Evolutionary conservation across 495 filamentous ascomycete species (phyloP).

Genomic region (Penicillium mononematosum): DNA sequence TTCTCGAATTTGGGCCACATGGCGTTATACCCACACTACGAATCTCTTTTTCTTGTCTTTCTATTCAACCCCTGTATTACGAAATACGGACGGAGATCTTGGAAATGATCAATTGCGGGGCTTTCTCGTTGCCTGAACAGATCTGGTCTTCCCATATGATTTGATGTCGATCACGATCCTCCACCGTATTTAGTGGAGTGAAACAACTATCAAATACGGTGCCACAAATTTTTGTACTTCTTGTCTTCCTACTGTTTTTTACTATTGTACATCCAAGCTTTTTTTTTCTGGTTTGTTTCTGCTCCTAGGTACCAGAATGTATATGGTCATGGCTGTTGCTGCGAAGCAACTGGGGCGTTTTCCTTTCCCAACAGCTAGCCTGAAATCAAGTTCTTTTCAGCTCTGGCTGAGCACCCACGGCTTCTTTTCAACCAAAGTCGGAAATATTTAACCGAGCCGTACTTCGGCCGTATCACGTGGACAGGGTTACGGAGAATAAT

Average conservation of each 20-base stretch:
- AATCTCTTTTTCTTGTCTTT: constrained; percentile 17
- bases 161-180: background rate
- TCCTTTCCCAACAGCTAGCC: background rate
- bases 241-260: constrained; percentile 9
- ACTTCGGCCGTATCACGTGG: constrained; percentile 19
- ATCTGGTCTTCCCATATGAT: background rate
- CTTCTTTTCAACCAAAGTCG: background rate
- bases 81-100: background rate
- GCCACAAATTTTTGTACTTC: background rate
- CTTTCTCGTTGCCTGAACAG: background rate
- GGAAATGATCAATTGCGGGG: constrained; percentile 8
- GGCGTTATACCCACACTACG: constrained; percentile 16
- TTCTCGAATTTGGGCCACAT: constrained; percentile 9
- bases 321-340: constrained; percentile 19
- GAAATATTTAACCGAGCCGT: constrained; percentile 3
- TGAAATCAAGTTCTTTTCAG: background rate
- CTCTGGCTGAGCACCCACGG: constrained; percentile 1
- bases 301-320: constrained; percentile 19
- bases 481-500: constrained; percentile 2
- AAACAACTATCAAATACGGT: background rate
- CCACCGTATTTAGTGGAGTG: background rate
- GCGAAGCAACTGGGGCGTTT: constrained; percentile 18
- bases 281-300: constrained; percentile 5
- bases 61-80: constrained; percentile 1
- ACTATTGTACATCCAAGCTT: constrained; percentile 6